phyloP scores from a whole-genome alignment of 495 filamentous ascomycete genomes.

The Aspergillus campestris region DNA sequence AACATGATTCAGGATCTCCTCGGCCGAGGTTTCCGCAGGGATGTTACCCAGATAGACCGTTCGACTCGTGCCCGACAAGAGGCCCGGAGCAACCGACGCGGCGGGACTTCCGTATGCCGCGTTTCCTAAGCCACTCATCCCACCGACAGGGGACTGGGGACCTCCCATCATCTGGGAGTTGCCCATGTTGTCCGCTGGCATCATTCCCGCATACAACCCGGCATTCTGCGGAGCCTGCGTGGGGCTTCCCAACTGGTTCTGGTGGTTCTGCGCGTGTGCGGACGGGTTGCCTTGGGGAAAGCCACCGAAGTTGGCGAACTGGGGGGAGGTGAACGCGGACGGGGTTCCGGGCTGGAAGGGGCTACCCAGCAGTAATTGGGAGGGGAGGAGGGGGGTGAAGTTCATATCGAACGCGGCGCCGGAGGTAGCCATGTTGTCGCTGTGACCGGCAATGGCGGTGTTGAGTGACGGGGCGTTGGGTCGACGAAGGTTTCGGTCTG shows the following conservation, averaged over 20 bases:
- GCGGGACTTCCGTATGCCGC: conserved; percentile 52
- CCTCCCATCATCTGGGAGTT: conserved; percentile 63
- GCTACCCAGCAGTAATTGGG: conserved; percentile 87
- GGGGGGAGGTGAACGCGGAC: conserved; percentile 78
- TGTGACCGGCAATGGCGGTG: conserved; percentile 53
- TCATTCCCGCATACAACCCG: conserved; percentile 66
- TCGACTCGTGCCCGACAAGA: conserved; percentile 83
- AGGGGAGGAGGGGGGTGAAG: conserved; percentile 91
- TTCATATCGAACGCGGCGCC: conserved; percentile 95
- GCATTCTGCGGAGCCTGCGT: conserved; percentile 60
- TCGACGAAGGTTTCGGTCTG: conserved; percentile 72
- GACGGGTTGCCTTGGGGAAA: conserved; percentile 64
- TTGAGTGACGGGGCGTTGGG: conserved; percentile 91
- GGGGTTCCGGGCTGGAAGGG: conserved; percentile 95
- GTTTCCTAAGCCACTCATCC: conserved; percentile 52
- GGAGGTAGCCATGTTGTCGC: conserved; percentile 73
- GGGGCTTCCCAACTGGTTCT: conserved; percentile 47
- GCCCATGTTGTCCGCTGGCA: conserved; percentile 67
- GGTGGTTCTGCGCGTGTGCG: conserved; percentile 48
- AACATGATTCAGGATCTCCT: conserved; percentile 95
- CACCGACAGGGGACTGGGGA: conserved; percentile 79
- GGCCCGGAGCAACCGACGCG: conserved; percentile 66
- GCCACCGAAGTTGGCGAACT: conserved; percentile 74
- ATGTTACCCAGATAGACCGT: conserved; percentile 98
- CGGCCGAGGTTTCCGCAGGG: conserved; percentile 92